Evolutionary conservation across 2,329 filamentous ascomycete species (phyloP).

Genomic region (Corinectria fuckeliana): DNA sequence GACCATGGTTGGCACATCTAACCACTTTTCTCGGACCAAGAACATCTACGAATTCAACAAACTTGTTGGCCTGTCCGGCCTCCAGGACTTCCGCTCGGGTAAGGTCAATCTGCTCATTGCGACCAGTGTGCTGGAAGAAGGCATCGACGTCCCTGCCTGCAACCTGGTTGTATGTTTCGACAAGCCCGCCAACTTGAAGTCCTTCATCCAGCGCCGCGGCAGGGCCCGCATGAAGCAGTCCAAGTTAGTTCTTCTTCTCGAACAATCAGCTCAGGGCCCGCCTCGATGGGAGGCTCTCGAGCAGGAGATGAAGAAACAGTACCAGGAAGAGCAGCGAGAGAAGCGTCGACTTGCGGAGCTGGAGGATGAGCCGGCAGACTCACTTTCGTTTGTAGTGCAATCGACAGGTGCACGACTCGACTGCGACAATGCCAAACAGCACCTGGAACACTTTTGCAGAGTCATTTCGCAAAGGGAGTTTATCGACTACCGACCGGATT

Average conservation of each 20-base stretch:
- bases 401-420: conserved; percentile 69
- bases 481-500: conserved; percentile 71
- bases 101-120: conserved; percentile 64
- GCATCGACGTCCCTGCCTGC: conserved; percentile 70
- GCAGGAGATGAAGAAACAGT: conserved; percentile 72
- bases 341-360: conserved; percentile 52
- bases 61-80: conserved; percentile 41
- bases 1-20: conserved; percentile 62
- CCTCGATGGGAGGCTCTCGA: conserved; percentile 72
- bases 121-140: conserved; percentile 71
- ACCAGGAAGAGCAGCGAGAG: conserved; percentile 67
- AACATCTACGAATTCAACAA: conserved; percentile 50
- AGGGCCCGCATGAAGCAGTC: conserved; percentile 59
- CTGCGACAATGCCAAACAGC: conserved; percentile 74
- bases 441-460: conserved; percentile 83
- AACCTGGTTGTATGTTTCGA: conserved; percentile 67
- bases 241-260: conserved; percentile 55
- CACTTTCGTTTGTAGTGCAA: conserved; percentile 45
- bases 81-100: conserved; percentile 59
- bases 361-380: conserved; percentile 50
- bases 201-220: conserved; percentile 64
- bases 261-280: conserved; percentile 36
- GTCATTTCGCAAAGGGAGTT: conserved; percentile 64
- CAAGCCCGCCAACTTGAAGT: conserved; percentile 56
- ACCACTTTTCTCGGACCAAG: conserved; percentile 42